Evolutionary conservation across 441 rosid species (phyloP).

Genomic region (Pelargonium australe): DNA sequence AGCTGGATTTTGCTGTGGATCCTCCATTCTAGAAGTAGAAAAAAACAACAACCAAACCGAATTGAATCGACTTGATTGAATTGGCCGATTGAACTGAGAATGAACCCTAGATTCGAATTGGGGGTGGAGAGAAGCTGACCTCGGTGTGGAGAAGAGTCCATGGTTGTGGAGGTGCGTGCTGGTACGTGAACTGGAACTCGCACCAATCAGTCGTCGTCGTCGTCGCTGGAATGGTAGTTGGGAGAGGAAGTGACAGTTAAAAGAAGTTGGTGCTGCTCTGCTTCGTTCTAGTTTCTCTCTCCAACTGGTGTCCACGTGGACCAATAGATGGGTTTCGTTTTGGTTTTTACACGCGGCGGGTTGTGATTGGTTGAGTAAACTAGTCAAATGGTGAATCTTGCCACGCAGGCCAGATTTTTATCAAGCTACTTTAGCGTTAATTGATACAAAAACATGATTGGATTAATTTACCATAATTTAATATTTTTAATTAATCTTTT

Average conservation of each 20-base stretch:
- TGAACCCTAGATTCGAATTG: not conserved
- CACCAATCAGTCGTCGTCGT: constrained; percentile 36
- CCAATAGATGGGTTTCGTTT: too few relatives aligned
- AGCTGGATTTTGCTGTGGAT: constrained; percentile 31
- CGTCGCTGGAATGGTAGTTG: constrained; percentile 32
- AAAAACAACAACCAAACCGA: not conserved
- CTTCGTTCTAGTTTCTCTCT: not conserved
- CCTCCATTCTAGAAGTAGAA: constrained; percentile 36
- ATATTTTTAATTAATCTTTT: too few relatives aligned
- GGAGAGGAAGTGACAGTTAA: not conserved
- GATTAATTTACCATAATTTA: too few relatives aligned
- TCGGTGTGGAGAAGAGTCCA: constrained; percentile 26
- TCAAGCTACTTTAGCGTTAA: too few relatives aligned
- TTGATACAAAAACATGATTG: too few relatives aligned
- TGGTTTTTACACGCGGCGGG: too few relatives aligned
- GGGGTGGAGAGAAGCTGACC: constrained; percentile 16
- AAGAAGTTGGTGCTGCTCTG: not conserved
- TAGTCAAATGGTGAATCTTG: too few relatives aligned
- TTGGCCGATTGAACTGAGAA: not conserved
- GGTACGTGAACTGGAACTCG: constrained; percentile 1
- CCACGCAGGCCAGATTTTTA: too few relatives aligned
- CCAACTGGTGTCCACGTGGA: too few relatives aligned
- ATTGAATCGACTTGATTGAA: too few relatives aligned
- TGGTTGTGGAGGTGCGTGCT: constrained; percentile 14
- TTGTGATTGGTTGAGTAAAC: too few relatives aligned